Conservation (phyloP, 179 eudicot genomes). For the Sideroxylon spinosum region DNA sequence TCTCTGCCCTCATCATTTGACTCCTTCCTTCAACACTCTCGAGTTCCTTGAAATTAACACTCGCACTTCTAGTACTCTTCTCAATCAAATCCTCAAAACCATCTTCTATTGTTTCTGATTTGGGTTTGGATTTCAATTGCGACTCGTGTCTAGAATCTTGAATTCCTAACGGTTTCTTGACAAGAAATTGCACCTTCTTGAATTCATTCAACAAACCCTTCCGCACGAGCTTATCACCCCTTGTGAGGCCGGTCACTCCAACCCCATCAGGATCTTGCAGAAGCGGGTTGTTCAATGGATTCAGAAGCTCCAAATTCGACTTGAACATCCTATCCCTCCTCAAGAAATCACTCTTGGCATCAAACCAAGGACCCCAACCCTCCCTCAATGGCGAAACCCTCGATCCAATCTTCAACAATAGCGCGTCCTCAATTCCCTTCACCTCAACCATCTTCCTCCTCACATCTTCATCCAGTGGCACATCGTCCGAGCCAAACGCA, state of each 20-base stretch:
- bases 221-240: conserved; percentile 55
- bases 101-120: conserved; percentile 12
- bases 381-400: conserved; percentile 56
- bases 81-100: conserved; percentile 10
- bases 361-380: conserved; percentile 96
- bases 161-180: conserved; percentile 45
- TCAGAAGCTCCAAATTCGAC: conserved; percentile 66
- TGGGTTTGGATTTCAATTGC: background rate
- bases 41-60: conserved; percentile 12
- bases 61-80: conserved; percentile 7
- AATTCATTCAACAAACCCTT: conserved; percentile 49
- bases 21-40: conserved; percentile 13
- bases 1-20: conserved; percentile 31
- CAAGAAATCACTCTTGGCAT: conserved; percentile 80
- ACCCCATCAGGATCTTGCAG: conserved; percentile 83
- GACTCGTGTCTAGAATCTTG: background rate
- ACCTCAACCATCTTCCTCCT: conserved; percentile 52
- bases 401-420: conserved; percentile 51
- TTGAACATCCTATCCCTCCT: conserved; percentile 76
- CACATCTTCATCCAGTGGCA: conserved; percentile 64
- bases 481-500: conserved; percentile 74
- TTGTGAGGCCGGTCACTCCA: conserved; percentile 55
- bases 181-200: conserved; percentile 47
- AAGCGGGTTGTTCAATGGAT: conserved; percentile 62
- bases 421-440: conserved; percentile 59